Conservation (phyloP, 225 moss, liverwort and hornwort genomes). For the Pseudisothecium myosuroides region DNA sequence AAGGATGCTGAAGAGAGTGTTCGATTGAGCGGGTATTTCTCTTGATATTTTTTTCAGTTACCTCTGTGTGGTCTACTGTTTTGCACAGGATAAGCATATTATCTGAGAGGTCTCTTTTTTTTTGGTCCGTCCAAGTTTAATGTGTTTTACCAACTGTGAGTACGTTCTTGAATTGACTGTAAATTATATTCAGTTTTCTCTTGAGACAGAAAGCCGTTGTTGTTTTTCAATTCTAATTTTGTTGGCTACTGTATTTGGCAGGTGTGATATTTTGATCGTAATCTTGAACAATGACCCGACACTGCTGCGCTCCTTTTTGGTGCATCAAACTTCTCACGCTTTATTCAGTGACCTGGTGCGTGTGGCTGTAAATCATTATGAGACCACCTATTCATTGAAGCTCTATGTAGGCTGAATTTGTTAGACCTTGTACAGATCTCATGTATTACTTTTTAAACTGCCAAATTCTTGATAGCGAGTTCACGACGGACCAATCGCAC, state of each 20-base stretch:
- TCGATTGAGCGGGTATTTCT: slow-evolving; percentile 76
- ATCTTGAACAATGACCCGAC: slow-evolving; percentile 80
- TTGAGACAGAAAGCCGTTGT: not conserved
- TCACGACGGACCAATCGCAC: not conserved
- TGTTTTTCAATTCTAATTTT: not conserved
- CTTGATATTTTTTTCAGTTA: not conserved
- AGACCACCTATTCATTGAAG: not conserved
- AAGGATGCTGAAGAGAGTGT: slow-evolving; percentile 76
- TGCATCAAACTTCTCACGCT: slow-evolving; percentile 63
- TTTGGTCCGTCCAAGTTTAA: not conserved
- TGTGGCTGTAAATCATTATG: not conserved
- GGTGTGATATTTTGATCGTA: slow-evolving; percentile 86
- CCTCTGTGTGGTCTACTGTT: not conserved
- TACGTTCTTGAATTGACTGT: not conserved
- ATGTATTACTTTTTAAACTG: not conserved
- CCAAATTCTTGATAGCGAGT: not conserved
- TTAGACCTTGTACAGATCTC: not conserved
- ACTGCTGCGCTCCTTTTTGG: slow-evolving; percentile 71
- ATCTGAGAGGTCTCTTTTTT: not conserved
- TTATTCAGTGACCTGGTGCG: slow-evolving; percentile 85
- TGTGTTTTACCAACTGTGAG: not conserved
- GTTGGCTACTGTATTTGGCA: slow-evolving; percentile 15
- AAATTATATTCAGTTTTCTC: not conserved
- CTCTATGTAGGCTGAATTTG: not conserved
- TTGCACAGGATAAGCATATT: not conserved